Base-by-base conservation (phyloP, 345 rosid species). In the Microthlaspi erraticum region DNA sequence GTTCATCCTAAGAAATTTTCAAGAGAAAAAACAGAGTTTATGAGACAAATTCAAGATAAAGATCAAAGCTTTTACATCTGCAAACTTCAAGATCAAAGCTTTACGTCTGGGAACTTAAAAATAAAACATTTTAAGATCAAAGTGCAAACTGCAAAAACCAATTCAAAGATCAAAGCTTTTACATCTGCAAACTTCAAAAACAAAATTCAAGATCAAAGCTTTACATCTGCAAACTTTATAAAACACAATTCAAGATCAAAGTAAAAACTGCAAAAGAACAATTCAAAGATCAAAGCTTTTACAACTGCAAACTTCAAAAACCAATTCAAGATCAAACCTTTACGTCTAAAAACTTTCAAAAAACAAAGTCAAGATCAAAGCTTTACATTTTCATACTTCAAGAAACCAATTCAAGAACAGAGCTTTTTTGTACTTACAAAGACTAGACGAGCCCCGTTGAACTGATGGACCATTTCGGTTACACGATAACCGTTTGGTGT, bases 401-500 rank as follows among this genome's bases (percentile, higher is more conserved):
- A 20, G 2, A 2, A 20, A 1, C 29, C 29, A 26, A 2, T 26
- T 1, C 29, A 26, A 26, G 29, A 26, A 2, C 29, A 26, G 29
- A 26, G 1, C 29, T 23, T 23, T 26, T 56, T 17, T 42, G 12
- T 26, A 73, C 96, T 84, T 80, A 94, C 99, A 80, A 85, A 92
- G 11, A 71, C 19, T 82, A 89, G 72, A 31, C 84, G 76, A 72
- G 80, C 80, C 13, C 88, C 91, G 10, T 83, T 82, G 76, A 76
- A 87, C 51, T 82, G 60, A 71, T 84, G 80, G 23, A 72, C 72
- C 39, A 88, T 36, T 84, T 94, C 99, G 1, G 90, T 83, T 77
- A 94, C 92, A 29, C 99, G 98, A 39, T 87, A 88, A 81, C 81
- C 75, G 54, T 94, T 94, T 43, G 99, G 98, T 12, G 92, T 85